Conservation (phyloP, 257 asterid species). For the Nemophila menziesii region DNA sequence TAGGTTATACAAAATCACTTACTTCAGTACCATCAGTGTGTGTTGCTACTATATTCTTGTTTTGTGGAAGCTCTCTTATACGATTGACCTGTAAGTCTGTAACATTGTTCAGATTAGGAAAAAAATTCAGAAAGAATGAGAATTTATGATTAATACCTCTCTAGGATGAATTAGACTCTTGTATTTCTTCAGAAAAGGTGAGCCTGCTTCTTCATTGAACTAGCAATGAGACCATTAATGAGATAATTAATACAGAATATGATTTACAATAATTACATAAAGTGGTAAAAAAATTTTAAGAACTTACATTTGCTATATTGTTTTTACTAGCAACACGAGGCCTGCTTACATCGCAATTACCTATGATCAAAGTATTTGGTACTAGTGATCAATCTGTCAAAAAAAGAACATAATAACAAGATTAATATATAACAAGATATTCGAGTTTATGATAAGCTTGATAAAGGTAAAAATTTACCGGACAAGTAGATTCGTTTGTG, state of each 20-base stretch:
- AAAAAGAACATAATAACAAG: not conserved
- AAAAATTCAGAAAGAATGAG: not conserved
- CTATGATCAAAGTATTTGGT: constrained; percentile 90
- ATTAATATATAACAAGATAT: not conserved
- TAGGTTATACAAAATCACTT: constrained; percentile 25
- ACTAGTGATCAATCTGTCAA: constrained; percentile 82
- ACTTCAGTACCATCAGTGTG: constrained; percentile 97
- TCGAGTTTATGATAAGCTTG: not conserved
- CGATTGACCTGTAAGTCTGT: constrained; percentile 91
- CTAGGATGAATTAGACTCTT: constrained; percentile 97
- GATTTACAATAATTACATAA: not conserved
- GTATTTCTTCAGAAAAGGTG: constrained; percentile 90
- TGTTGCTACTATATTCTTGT: constrained; percentile 83
- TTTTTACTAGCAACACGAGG: constrained; percentile 87
- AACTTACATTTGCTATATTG: constrained; percentile 69
- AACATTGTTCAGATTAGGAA: constrained; percentile 5
- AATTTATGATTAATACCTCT: constrained; percentile 46
- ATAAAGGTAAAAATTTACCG: constrained; percentile 27
- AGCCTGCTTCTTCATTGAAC: constrained; percentile 97
- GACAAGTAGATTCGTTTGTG: constrained; percentile 89
- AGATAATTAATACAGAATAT: constrained; percentile 6
- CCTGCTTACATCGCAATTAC: constrained; percentile 86
- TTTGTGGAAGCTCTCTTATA: constrained; percentile 92
- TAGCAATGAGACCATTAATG: constrained; percentile 19
- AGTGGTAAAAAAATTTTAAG: constrained; percentile 2